phyloP scores from a whole-genome alignment of 495 filamentous ascomycete species.

The Neurospora tetraspora region DNA sequence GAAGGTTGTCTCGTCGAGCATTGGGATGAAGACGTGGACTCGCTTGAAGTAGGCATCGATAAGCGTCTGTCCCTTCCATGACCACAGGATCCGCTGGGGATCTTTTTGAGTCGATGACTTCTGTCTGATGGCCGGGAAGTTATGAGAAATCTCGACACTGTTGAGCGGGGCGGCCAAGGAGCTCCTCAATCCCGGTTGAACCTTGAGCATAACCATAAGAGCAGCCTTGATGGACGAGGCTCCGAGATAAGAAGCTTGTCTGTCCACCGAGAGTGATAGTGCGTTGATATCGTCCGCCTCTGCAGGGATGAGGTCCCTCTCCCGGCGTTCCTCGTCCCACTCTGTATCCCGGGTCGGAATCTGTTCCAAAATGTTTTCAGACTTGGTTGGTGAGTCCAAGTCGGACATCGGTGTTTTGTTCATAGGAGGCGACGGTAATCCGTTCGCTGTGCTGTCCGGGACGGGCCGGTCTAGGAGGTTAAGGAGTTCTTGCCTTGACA shows the following conservation, averaged over 20 bases:
- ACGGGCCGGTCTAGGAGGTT: slow-evolving; percentile 36
- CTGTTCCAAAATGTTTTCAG: slow-evolving; percentile 44
- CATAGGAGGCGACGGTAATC: slow-evolving; percentile 33
- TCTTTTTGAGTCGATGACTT: slow-evolving; percentile 35
- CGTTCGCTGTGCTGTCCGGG: slow-evolving; percentile 28
- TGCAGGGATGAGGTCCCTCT: slow-evolving; percentile 48
- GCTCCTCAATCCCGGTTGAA: slow-evolving; percentile 52
- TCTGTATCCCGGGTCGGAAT: slow-evolving; percentile 44
- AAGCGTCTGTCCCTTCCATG: slow-evolving; percentile 50
- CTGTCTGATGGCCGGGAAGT: slow-evolving; percentile 39
- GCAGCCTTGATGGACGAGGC: slow-evolving; percentile 76
- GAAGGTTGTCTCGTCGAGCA: slow-evolving; percentile 68
- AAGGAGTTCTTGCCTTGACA: slow-evolving; percentile 44
- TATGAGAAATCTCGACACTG: slow-evolving; percentile 36
- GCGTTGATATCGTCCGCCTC: slow-evolving; percentile 79
- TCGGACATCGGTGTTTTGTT: slow-evolving; percentile 32
- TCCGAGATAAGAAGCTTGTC: slow-evolving; percentile 67
- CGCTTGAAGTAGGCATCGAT: slow-evolving; percentile 72
- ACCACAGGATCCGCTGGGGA: slow-evolving; percentile 45
- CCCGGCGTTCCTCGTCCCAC: slow-evolving; percentile 48
- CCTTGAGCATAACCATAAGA: slow-evolving; percentile 70
- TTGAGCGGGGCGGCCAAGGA: slow-evolving; percentile 45
- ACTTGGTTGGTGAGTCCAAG: slow-evolving; percentile 33
- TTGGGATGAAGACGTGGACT: slow-evolving; percentile 63
- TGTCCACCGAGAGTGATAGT: slow-evolving; percentile 60